These are phyloP conservation scores for Neurospora sp. DNA, from an alignment of 495 filamentous ascomycete species.

Conservation along the genomic window DNA sequence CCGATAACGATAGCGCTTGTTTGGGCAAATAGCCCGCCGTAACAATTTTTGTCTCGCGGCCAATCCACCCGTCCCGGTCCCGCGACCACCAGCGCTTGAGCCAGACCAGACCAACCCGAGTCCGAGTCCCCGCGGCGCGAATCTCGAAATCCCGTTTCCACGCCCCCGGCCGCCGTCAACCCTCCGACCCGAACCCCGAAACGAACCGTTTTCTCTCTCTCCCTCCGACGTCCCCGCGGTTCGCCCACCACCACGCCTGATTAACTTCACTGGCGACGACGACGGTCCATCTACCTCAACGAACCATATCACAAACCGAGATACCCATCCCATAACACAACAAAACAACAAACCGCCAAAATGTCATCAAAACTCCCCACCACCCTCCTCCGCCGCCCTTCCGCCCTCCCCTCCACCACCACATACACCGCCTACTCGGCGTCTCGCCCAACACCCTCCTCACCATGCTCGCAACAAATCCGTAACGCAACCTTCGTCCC, in stretches of 20 bases:
- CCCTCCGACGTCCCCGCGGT: background rate
- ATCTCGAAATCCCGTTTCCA: background rate
- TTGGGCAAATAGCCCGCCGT: background rate
- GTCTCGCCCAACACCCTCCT: slow-evolving; percentile 3
- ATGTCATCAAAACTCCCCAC: slow-evolving; percentile 24
- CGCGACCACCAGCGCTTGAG: background rate
- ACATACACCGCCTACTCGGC: background rate
- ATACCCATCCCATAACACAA: background rate
- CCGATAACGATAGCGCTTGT: slow-evolving; percentile 1
- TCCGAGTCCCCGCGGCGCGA: background rate
- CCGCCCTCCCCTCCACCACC: slow-evolving; percentile 8
- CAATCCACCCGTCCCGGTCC: background rate
- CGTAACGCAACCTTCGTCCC: slow-evolving; percentile 84
- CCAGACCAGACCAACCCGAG: background rate
- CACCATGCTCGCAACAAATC: slow-evolving; percentile 18
- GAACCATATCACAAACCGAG: background rate
- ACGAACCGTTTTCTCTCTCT: background rate
- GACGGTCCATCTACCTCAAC: background rate
- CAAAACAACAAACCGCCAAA: background rate
- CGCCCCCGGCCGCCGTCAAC: background rate
- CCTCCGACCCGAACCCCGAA: background rate
- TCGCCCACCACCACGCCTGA: background rate
- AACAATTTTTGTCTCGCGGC: background rate
- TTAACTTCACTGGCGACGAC: background rate
- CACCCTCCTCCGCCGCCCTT: slow-evolving; percentile 14